phyloP scores from a whole-genome alignment of 2,329 filamentous ascomycete genomes.

The Colletotrichum gloeosporioides region DNA sequence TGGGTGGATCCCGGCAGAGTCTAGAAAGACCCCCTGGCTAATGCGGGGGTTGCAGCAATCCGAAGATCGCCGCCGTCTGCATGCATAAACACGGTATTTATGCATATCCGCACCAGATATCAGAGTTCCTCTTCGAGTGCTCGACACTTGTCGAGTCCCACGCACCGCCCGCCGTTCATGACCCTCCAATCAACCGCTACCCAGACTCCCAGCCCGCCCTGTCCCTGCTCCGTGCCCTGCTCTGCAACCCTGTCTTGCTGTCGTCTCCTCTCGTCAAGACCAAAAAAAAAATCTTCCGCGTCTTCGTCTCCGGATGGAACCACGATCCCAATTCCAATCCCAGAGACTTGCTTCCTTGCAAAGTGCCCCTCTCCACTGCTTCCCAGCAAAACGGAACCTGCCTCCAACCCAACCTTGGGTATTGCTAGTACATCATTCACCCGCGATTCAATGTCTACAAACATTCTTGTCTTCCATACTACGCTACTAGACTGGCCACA shows the following conservation, averaged over 20 bases:
- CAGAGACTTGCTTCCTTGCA: neutral
- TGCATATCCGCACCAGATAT: neutral
- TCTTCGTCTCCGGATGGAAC: neutral
- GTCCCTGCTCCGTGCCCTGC: neutral
- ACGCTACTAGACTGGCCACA: neutral
- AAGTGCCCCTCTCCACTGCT: neutral
- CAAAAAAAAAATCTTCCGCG: neutral
- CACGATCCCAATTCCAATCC: neutral
- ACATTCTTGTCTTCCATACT: neutral
- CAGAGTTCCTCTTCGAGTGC: neutral
- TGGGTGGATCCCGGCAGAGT: constrained; percentile 10
- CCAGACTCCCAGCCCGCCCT: neutral
- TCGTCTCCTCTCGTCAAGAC: neutral
- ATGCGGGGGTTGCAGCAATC: constrained; percentile 18
- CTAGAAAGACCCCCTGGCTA: constrained; percentile 7
- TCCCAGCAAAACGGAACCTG: neutral
- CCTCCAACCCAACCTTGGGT: neutral
- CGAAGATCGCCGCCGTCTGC: constrained; percentile 11
- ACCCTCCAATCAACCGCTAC: neutral
- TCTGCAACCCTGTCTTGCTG: neutral
- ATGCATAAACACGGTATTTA: neutral
- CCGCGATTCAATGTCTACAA: neutral
- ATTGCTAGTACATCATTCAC: neutral
- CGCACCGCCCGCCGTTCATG: neutral
- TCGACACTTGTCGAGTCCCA: neutral